Evolutionary conservation across 2,329 filamentous ascomycete species (phyloP).

Genomic region (Fusarium cicatricum): DNA sequence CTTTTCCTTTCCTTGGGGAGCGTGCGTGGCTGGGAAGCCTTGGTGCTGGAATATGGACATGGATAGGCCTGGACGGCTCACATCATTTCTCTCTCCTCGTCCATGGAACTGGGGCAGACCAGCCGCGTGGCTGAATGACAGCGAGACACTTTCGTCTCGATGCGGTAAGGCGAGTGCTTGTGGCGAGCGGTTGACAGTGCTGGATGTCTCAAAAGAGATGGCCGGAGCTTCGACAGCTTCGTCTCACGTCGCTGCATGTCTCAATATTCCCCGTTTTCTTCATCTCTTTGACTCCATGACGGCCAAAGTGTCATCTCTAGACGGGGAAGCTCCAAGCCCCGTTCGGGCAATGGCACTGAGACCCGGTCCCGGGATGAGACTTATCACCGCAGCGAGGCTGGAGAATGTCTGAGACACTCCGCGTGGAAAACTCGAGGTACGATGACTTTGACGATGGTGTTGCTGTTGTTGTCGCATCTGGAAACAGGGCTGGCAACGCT

Average conservation of each 20-base stretch:
- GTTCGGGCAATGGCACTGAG: slow-evolving; percentile 9
- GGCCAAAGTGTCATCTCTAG: slow-evolving; percentile 7
- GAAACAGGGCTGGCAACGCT: slow-evolving; percentile 14
- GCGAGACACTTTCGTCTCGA: neutral
- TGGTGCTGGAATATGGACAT: neutral
- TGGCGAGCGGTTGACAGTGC: slow-evolving; percentile 3
- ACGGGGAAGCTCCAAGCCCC: slow-evolving; percentile 4
- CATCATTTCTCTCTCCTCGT: slow-evolving; percentile 12
- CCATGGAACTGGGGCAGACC: slow-evolving; percentile 13
- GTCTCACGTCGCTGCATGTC: slow-evolving; percentile 25
- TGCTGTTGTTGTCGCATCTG: neutral
- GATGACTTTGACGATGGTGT: neutral
- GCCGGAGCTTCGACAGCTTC: neutral
- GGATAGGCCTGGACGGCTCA: slow-evolving; percentile 9
- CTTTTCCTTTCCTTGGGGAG: neutral
- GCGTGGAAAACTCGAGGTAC: neutral
- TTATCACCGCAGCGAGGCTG: slow-evolving; percentile 8
- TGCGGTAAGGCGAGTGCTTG: slow-evolving; percentile 8
- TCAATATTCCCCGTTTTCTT: slow-evolving; percentile 22
- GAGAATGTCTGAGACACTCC: slow-evolving; percentile 11
- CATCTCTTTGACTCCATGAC: slow-evolving; percentile 17
- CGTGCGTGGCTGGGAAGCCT: neutral
- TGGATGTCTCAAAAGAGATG: slow-evolving; percentile 12
- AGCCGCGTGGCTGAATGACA: slow-evolving; percentile 28
- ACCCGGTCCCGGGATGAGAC: slow-evolving; percentile 8